Conservation (phyloP, 495 filamentous ascomycete species). For the Xylaria sp. region DNA sequence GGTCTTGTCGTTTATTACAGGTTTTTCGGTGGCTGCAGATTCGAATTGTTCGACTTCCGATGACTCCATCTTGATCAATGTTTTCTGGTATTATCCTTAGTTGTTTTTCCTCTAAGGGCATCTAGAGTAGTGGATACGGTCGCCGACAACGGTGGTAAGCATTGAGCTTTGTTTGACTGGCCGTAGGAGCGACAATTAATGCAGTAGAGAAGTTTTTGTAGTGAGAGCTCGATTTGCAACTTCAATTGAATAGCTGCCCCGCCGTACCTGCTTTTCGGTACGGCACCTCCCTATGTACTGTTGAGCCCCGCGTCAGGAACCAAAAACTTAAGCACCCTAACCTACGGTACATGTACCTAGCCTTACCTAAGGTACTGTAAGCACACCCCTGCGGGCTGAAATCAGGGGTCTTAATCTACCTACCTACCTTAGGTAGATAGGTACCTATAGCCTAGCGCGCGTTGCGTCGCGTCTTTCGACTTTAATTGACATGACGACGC, state of each 20-base stretch:
- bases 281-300: background rate
- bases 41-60: background rate
- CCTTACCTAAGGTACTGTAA: too few relatives aligned
- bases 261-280: background rate
- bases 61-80: slow-evolving; percentile 15
- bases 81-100: too few relatives aligned
- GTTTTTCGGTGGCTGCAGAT: background rate
- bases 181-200: background rate
- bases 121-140: background rate
- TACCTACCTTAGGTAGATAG: too few relatives aligned
- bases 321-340: background rate
- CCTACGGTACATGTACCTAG: background rate
- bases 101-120: too few relatives aligned
- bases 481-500: slow-evolving; percentile 41
- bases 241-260: slow-evolving; percentile 1
- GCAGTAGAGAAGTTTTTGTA: slow-evolving; percentile 13
- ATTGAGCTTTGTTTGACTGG: background rate
- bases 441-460: slow-evolving; percentile 36
- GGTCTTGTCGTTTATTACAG: background rate
- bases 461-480: slow-evolving; percentile 37
- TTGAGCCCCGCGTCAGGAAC: background rate
- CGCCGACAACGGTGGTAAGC: background rate
- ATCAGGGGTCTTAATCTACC: too few relatives aligned
- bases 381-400: too few relatives aligned
- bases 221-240: background rate